Conservation (phyloP, 352 stramenopile species). For the Globisporangium polare region DNA sequence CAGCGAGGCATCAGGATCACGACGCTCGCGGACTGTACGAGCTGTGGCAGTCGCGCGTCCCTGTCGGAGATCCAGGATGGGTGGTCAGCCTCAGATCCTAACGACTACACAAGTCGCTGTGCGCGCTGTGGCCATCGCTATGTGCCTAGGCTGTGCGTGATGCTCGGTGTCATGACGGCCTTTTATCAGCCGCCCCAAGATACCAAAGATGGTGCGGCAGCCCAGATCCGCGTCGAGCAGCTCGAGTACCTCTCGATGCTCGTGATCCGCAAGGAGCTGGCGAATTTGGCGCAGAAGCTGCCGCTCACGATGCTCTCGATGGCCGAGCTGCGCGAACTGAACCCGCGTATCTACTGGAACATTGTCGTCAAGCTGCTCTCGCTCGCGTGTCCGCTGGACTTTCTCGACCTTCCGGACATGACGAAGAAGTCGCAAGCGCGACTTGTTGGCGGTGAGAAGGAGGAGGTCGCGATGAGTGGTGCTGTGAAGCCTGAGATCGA, state of each 20-base stretch:
- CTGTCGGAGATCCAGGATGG: conserved; percentile 32
- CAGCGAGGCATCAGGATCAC: conserved; percentile 34
- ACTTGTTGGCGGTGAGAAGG: too few species aligned
- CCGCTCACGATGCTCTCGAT: conserved; percentile 36
- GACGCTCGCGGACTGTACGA: conserved; percentile 32
- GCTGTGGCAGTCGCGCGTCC: conserved; percentile 27
- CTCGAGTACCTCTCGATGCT: conserved; percentile 42
- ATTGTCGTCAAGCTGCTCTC: conserved; percentile 49
- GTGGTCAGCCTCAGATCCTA: conserved; percentile 25
- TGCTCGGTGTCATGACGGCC: conserved; percentile 30
- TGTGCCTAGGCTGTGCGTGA: conserved; percentile 32
- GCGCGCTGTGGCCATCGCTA: conserved; percentile 25
- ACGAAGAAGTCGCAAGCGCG: not conserved
- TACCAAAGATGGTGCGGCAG: not conserved
- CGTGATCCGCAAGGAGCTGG: conserved; percentile 41
- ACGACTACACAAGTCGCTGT: conserved; percentile 43
- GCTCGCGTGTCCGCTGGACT: conserved; percentile 37
- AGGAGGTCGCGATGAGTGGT: not conserved
- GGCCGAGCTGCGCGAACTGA: conserved; percentile 26
- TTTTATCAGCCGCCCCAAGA: conserved; percentile 13
- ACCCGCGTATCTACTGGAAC: conserved; percentile 56
- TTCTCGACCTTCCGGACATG: conserved; percentile 36
- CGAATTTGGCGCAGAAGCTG: conserved; percentile 31
- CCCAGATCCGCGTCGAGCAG: conserved; percentile 25
- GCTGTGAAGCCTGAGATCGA: not conserved